Conservation (phyloP, 495 filamentous ascomycete species). For the Alectoria sarmentosa region DNA sequence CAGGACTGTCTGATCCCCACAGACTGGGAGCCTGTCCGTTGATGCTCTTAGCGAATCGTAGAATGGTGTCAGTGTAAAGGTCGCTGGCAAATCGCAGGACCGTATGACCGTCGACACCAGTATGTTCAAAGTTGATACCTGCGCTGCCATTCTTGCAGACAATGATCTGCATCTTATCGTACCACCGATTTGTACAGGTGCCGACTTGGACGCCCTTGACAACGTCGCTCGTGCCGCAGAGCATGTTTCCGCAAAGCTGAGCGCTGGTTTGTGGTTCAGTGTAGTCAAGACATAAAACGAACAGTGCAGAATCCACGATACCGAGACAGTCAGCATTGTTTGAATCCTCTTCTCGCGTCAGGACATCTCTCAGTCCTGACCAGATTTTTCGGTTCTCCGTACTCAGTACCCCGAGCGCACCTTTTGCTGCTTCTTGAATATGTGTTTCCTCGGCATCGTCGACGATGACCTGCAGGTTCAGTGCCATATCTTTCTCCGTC, state of each 20-base stretch:
- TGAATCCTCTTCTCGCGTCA: slow-evolving; percentile 76
- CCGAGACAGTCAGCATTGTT: slow-evolving; percentile 93
- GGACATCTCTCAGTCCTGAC: slow-evolving; percentile 83
- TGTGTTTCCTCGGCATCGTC: slow-evolving; percentile 85
- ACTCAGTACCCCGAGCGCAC: slow-evolving; percentile 85
- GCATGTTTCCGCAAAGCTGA: slow-evolving; percentile 93
- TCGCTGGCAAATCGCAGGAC: slow-evolving; percentile 94
- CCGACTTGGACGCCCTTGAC: slow-evolving; percentile 92
- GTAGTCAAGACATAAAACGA: slow-evolving; percentile 86
- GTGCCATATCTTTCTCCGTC: slow-evolving; percentile 87
- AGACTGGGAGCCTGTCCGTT: slow-evolving; percentile 88
- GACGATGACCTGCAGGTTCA: slow-evolving; percentile 88
- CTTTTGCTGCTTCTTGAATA: slow-evolving; percentile 89
- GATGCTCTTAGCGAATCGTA: slow-evolving; percentile 92
- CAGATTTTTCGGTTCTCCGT: slow-evolving; percentile 96
- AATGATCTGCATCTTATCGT: slow-evolving; percentile 98
- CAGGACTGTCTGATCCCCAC: slow-evolving; percentile 86
- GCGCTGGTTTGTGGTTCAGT: slow-evolving; percentile 73
- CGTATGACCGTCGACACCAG: slow-evolving; percentile 95
- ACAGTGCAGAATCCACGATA: slow-evolving; percentile 92
- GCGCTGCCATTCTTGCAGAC: slow-evolving; percentile 98
- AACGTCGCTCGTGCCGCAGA: slow-evolving; percentile 88
- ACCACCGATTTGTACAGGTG: slow-evolving; percentile 97
- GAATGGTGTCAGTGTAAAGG: slow-evolving; percentile 95
- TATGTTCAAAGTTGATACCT: slow-evolving; percentile 99